Percentiles rank a stretch among this genome's conserved stretches.
Evolutionary conservation across 2,329 filamentous ascomycete species (phyloP).

Genomic region (Colletotrichum sp.): DNA sequence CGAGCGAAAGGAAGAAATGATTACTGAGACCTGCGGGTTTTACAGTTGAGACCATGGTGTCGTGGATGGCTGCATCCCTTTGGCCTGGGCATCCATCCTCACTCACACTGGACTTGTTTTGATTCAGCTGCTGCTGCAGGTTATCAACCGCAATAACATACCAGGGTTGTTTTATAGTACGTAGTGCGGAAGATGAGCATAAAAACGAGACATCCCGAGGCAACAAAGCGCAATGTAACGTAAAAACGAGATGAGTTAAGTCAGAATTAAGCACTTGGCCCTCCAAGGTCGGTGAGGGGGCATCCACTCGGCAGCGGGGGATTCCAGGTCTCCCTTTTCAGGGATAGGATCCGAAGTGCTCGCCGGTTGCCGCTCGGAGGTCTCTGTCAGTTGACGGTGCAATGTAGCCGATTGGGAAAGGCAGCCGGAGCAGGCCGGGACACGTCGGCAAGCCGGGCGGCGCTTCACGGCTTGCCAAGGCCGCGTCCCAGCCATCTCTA

Average conservation of each 20-base stretch:
- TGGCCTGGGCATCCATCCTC: not conserved
- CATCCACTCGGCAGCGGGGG: constrained; percentile 2
- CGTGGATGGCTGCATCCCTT: not conserved
- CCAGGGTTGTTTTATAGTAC: not conserved
- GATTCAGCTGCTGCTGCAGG: not conserved
- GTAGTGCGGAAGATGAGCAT: not conserved
- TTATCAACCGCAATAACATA: not conserved
- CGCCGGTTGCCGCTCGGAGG: not conserved
- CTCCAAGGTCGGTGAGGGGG: not conserved
- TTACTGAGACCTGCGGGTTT: not conserved
- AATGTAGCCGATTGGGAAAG: not conserved
- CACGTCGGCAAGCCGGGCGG: not conserved
- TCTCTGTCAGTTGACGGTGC: not conserved
- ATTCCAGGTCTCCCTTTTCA: not conserved
- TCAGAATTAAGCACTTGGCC: not conserved
- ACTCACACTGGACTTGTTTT: constrained; percentile 10
- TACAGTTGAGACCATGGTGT: not conserved
- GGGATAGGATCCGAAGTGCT: not conserved
- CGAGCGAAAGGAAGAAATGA: not conserved
- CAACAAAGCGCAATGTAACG: constrained; percentile 4
- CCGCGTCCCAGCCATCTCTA: not conserved
- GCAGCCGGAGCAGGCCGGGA: not conserved
- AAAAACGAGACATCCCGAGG: not conserved
- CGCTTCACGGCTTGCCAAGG: not conserved
- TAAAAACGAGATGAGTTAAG: not conserved